Conservation (phyloP, 2,329 filamentous ascomycete genomes). For the Beauveria scarabaeidicola region DNA sequence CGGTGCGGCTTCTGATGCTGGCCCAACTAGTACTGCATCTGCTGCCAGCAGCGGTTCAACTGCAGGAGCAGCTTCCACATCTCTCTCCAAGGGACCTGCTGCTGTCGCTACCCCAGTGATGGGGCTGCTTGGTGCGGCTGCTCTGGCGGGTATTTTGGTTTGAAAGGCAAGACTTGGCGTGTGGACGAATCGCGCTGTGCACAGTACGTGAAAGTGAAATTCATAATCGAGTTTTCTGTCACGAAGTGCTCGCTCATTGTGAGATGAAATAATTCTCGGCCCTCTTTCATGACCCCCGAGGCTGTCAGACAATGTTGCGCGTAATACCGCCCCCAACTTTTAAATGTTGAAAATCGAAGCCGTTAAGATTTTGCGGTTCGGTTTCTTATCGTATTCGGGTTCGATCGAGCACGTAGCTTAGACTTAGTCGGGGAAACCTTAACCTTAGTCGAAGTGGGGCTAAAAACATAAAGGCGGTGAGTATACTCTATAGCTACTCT, state of each 20-base stretch:
- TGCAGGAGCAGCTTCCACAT: conserved; percentile 1
- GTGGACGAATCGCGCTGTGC: no score
- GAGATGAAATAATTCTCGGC: not conserved
- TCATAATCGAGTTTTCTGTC: no score
- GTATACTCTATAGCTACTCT: no score
- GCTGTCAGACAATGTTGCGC: no score
- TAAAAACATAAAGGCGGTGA: not conserved
- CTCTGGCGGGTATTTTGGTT: conserved; percentile 2
- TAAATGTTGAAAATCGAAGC: no score
- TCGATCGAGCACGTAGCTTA: no score
- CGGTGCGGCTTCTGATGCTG: not conserved
- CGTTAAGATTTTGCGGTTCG: no score
- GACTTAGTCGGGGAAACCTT: no score
- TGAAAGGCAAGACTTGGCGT: not conserved
- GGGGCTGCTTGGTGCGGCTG: conserved; percentile 7
- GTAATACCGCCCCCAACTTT: no score
- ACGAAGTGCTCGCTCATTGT: not conserved
- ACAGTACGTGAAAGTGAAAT: no score
- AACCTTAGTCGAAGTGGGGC: not conserved
- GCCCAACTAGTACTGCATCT: not conserved
- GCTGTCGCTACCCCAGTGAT: conserved; percentile 6
- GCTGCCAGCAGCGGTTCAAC: conserved; percentile 1
- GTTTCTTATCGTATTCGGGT: no score
- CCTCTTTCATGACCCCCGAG: no score
- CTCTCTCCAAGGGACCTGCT: conserved; percentile 5